Percentiles rank a stretch among this genome's conserved stretches.
phyloP scores from a whole-genome alignment of 768 basidiomycete genomes.

The Lactarius evosmus region DNA sequence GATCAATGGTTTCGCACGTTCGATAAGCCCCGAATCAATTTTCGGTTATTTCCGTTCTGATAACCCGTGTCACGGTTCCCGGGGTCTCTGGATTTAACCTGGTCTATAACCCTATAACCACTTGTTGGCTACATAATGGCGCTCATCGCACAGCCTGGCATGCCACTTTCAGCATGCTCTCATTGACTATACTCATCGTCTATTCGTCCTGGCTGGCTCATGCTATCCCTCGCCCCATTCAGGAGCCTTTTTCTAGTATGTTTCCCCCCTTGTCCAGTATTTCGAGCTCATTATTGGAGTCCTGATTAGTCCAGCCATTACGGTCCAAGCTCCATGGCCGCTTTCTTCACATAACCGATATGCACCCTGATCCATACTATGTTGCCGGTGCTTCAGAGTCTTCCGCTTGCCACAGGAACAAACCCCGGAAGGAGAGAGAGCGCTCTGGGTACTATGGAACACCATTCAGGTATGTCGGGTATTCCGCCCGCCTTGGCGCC shows the following conservation, averaged over 20 bases:
- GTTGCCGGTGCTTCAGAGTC: conserved; percentile 45
- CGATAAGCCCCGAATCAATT: conserved; percentile 8
- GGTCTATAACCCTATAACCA: conserved; percentile 7
- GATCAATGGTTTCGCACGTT: conserved; percentile 26
- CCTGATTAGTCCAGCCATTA: conserved; percentile 7
- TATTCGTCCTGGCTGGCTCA: conserved; percentile 7
- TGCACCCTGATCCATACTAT: conserved; percentile 79
- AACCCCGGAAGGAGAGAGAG: conserved; percentile 52
- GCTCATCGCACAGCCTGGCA: not conserved
- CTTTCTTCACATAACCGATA: conserved; percentile 80
- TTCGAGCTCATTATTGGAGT: conserved; percentile 1
- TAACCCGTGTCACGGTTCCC: not conserved
- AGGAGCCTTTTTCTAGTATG: conserved; percentile 22
- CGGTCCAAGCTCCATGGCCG: conserved; percentile 57
- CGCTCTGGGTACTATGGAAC: conserved; percentile 62
- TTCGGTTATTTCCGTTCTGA: conserved; percentile 2
- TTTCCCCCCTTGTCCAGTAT: not conserved
- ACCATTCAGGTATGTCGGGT: conserved; percentile 54
- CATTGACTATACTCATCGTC: not conserved
- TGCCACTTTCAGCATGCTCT: conserved; percentile 17
- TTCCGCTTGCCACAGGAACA: conserved; percentile 65
- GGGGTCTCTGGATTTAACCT: conserved; percentile 3
- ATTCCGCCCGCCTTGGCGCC: not conserved
- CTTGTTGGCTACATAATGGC: conserved; percentile 1
- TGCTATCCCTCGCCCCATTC: conserved; percentile 12